Evolutionary conservation across 306 rosid species (phyloP).

Genomic region (Astragalus glycyphyllos): DNA sequence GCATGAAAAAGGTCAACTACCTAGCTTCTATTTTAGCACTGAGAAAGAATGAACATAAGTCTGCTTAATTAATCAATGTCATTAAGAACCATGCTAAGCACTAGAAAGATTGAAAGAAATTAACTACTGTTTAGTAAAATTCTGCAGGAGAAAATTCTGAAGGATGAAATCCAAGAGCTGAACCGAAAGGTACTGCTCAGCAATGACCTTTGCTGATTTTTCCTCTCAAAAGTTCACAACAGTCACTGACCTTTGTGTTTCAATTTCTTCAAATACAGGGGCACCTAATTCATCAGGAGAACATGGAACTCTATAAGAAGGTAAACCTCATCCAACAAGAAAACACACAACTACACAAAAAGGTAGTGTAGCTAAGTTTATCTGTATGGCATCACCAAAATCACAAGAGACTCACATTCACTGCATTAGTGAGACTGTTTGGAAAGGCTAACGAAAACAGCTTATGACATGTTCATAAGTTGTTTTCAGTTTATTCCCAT

Average conservation of each 20-base stretch:
- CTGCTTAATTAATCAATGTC: constrained; percentile 13
- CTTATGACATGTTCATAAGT: no score
- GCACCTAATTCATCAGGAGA: constrained; percentile 51
- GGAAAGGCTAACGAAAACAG: no score
- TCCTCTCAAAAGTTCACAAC: not conserved
- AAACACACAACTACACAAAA: constrained; percentile 42
- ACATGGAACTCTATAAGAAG: constrained; percentile 58
- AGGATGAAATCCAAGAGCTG: constrained; percentile 57
- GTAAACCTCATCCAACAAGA: constrained; percentile 54
- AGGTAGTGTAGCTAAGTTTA: constrained; percentile 44
- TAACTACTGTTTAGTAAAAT: constrained; percentile 37
- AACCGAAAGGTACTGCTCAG: constrained; percentile 48
- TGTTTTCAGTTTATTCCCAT: no score
- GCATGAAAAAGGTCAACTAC: constrained; percentile 63
- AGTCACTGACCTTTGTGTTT: constrained; percentile 11
- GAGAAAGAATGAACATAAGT: constrained; percentile 13
- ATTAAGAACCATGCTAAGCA: constrained; percentile 10
- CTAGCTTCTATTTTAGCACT: not conserved
- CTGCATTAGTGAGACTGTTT: not conserved
- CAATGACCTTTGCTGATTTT: constrained; percentile 12
- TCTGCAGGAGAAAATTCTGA: constrained; percentile 63
- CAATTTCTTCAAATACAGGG: constrained; percentile 44
- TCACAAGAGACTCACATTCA: constrained; percentile 27
- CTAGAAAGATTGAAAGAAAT: not conserved
- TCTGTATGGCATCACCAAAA: constrained; percentile 25